These are phyloP conservation scores for Lecanicillium sp. DNA, from an alignment of 2,329 filamentous ascomycete genomes.

Conservation along the genomic window DNA sequence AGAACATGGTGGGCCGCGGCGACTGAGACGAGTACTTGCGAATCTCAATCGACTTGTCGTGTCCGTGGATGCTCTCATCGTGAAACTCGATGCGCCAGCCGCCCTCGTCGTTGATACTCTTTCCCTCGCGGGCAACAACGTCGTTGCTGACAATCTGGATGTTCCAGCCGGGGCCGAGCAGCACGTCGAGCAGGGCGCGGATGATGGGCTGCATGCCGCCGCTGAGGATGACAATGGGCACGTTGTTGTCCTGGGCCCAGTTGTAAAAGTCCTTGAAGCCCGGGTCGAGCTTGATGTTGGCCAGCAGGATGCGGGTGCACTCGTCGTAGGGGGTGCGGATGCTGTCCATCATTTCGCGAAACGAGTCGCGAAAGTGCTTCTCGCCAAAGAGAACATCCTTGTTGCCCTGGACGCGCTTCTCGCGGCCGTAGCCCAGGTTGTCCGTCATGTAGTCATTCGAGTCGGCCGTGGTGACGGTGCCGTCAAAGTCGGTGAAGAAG, in stretches of 20 bases:
- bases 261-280: conserved; percentile 81
- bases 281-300: conserved; percentile 84
- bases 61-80: conserved; percentile 85
- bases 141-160: conserved; percentile 90
- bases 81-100: conserved; percentile 88
- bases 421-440: conserved; percentile 75
- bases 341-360: conserved; percentile 87
- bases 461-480: conserved; percentile 75
- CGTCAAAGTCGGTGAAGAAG: conserved; percentile 99
- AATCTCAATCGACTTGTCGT: conserved; percentile 92
- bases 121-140: conserved; percentile 54
- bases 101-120: conserved; percentile 67
- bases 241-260: conserved; percentile 73
- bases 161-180: conserved; percentile 71
- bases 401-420: conserved; percentile 66
- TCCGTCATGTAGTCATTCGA: conserved; percentile 73
- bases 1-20: conserved; percentile 77
- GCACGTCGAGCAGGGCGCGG: conserved; percentile 67
- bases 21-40: conserved; percentile 75
- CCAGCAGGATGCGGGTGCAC: conserved; percentile 69
- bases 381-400: conserved; percentile 64
- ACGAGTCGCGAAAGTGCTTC: conserved; percentile 74
- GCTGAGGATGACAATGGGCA: conserved; percentile 86
- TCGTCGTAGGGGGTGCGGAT: conserved; percentile 72
- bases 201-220: conserved; percentile 93